phyloP scores from a whole-genome alignment of 495 filamentous ascomycete genomes.

The Daldinia vernicosa region DNA sequence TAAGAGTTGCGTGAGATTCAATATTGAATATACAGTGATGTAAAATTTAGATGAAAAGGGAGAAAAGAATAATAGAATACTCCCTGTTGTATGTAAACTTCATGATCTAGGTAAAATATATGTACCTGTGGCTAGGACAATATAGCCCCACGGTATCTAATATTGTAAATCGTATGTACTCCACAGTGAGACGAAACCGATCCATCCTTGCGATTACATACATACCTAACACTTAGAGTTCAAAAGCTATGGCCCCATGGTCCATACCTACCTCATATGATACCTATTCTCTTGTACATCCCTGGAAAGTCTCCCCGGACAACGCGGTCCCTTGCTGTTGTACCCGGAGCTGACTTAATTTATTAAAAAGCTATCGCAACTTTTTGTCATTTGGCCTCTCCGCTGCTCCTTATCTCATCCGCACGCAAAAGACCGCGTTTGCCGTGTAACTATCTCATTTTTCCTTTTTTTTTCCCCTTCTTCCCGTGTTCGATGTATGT shows the following conservation, averaged over 20 bases:
- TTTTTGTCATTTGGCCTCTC: constrained; percentile 16
- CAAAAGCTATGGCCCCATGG: constrained; percentile 18
- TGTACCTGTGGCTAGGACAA: constrained; percentile 6
- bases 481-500: constrained; percentile 10
- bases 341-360: constrained; percentile 24
- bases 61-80: neutral
- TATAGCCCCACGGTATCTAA: neutral
- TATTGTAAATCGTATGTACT: constrained; percentile 2
- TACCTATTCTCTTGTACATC: neutral
- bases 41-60: neutral
- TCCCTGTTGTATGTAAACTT: neutral
- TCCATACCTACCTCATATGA: no score
- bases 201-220: constrained; percentile 7
- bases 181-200: constrained; percentile 17
- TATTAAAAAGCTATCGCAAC: constrained; percentile 20
- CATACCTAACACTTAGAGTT: neutral
- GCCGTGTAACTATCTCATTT: constrained; percentile 12
- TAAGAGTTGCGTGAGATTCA: neutral
- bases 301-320: constrained; percentile 19
- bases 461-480: neutral
- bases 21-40: neutral
- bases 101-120: no score
- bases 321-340: constrained; percentile 24
- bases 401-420: constrained; percentile 8
- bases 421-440: constrained; percentile 10